These are phyloP conservation scores for Sporothrix protearum DNA, from an alignment of 2,329 filamentous ascomycete genomes.

Conservation along the genomic window DNA sequence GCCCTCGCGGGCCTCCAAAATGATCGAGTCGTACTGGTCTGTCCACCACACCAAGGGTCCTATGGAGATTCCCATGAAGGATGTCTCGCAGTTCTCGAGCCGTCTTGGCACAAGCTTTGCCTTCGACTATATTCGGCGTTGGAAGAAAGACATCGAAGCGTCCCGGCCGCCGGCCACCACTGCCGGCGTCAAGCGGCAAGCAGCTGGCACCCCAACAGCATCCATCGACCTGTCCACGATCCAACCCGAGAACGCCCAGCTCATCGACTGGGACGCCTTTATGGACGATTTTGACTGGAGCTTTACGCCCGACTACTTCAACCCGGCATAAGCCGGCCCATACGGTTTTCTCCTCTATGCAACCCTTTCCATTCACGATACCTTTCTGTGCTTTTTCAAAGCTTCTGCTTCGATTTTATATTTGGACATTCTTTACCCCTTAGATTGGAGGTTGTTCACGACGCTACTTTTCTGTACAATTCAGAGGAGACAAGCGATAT, in stretches of 20 bases:
- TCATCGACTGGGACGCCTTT: conserved; percentile 50
- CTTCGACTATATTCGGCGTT: conserved; percentile 49
- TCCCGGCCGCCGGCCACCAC: conserved; percentile 36
- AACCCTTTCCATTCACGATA: background rate
- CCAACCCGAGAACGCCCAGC: conserved; percentile 35
- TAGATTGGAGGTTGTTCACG: background rate
- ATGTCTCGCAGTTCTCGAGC: conserved; percentile 43
- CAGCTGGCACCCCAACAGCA: conserved; percentile 17
- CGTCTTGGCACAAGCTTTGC: conserved; percentile 49
- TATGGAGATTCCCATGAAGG: conserved; percentile 38
- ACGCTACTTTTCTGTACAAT: background rate
- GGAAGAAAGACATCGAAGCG: conserved; percentile 43
- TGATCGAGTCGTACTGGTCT: conserved; percentile 51
- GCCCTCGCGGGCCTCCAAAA: conserved; percentile 42
- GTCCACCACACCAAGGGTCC: conserved; percentile 39
- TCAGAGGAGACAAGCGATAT: background rate
- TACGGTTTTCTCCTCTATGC: background rate
- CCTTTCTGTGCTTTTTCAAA: background rate
- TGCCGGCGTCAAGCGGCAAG: conserved; percentile 23
- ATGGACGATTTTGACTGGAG: conserved; percentile 51
- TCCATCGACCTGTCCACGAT: conserved; percentile 25
- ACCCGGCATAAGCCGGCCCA: conserved; percentile 20
- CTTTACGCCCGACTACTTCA: conserved; percentile 32
- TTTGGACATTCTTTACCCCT: background rate
- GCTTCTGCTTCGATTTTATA: background rate